A percentile compares a stretch with the other conserved stretches of the same genome.
phyloP scores from a whole-genome alignment of 768 basidiomycete species.

The Phaeotremella skinneri region DNA sequence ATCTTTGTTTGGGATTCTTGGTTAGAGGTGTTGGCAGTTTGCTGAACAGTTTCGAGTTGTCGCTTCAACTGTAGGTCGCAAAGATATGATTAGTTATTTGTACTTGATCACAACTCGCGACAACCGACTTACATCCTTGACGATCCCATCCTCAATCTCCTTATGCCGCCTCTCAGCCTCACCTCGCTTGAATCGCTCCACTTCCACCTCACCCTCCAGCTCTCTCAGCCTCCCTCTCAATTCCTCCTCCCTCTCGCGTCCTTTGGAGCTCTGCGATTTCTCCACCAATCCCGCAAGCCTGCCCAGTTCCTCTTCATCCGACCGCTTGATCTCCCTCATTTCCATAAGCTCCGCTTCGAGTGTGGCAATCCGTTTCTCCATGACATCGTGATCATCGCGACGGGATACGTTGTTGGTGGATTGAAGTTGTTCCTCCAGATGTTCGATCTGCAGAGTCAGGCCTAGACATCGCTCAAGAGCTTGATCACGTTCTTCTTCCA shows the following conservation, averaged over 20 bases:
- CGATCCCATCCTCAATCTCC: conserved; percentile 56
- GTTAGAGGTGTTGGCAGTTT: background rate
- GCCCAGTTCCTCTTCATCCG: conserved; percentile 55
- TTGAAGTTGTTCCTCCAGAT: background rate
- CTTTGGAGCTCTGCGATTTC: conserved; percentile 55
- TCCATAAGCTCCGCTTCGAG: conserved; percentile 39
- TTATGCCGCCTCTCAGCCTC: conserved; percentile 54
- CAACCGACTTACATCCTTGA: conserved; percentile 56
- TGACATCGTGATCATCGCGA: background rate
- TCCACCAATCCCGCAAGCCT: conserved; percentile 47
- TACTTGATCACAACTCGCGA: too few relatives aligned
- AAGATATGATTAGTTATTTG: background rate
- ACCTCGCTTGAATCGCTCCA: conserved; percentile 45
- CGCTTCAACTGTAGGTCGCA: background rate
- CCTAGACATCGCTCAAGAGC: background rate
- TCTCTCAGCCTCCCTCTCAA: conserved; percentile 60
- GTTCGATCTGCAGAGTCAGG: background rate
- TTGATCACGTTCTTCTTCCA: conserved; percentile 48
- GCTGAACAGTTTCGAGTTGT: background rate
- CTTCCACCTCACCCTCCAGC: conserved; percentile 27
- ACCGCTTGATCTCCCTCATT: conserved; percentile 41
- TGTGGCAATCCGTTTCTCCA: background rate
- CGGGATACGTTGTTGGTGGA: background rate
- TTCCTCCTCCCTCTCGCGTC: conserved; percentile 59
- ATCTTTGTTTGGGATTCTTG: background rate